These are phyloP conservation scores for Nidula microcarpa DNA, from an alignment of 768 basidiomycete species.

Conservation along the genomic window DNA sequence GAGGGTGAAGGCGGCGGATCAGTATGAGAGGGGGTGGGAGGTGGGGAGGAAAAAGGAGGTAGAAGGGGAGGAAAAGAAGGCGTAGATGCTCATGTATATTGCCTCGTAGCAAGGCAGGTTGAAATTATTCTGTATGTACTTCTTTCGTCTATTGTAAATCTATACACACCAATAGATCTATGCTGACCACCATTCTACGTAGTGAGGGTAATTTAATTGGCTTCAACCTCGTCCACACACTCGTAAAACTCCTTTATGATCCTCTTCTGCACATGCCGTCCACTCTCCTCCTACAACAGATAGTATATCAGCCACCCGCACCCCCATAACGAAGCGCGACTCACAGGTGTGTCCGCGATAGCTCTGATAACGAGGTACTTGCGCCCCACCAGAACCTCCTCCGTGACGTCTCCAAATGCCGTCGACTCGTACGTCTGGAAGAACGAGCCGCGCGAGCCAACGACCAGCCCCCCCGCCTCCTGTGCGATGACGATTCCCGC, in stretches of 20 bases:
- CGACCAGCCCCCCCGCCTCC: slow-evolving; percentile 82
- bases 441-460: slow-evolving; percentile 59
- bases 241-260: slow-evolving; percentile 85
- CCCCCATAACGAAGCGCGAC: too few species aligned
- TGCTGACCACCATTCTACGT: too few species aligned
- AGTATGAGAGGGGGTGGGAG: slow-evolving; percentile 65
- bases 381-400: slow-evolving; percentile 70
- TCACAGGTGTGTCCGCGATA: slow-evolving; percentile 42
- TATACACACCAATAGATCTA: too few species aligned
- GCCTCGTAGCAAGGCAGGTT: too few species aligned
- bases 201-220: slow-evolving; percentile 29
- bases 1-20: slow-evolving; percentile 65
- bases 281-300: slow-evolving; percentile 50
- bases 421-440: slow-evolving; percentile 26
- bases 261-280: slow-evolving; percentile 68
- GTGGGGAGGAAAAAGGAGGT: neutral
- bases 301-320: too few species aligned
- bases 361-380: slow-evolving; percentile 79
- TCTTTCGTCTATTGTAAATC: too few species aligned
- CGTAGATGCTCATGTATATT: too few species aligned
- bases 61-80: too few species aligned
- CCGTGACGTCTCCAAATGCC: slow-evolving; percentile 60
- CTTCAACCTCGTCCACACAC: slow-evolving; percentile 69
- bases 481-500: slow-evolving; percentile 90
- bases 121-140: too few species aligned